phyloP scores from a whole-genome alignment of 257 asterid species.

The Solanum bulbocastanum region DNA sequence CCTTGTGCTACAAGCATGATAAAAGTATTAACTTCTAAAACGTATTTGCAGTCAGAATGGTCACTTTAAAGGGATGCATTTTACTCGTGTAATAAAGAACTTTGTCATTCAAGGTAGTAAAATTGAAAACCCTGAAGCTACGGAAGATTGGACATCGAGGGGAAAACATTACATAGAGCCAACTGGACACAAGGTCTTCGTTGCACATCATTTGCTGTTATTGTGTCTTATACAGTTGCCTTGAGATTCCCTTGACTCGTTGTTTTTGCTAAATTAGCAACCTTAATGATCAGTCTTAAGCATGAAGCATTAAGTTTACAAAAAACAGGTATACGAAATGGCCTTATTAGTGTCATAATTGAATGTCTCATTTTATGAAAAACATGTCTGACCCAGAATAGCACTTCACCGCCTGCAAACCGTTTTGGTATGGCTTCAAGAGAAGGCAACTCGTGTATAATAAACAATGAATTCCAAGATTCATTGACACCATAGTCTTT shows the following conservation, averaged over 20 bases:
- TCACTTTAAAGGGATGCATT: slow-evolving; percentile 71
- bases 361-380: too few species aligned
- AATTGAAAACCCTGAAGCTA: slow-evolving; percentile 46
- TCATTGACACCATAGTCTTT: neutral
- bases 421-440: too few species aligned
- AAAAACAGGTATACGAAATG: too few species aligned
- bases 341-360: too few species aligned
- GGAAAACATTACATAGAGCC: slow-evolving; percentile 85
- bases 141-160: slow-evolving; percentile 81
- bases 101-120: slow-evolving; percentile 85
- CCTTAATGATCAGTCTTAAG: slow-evolving; percentile 30
- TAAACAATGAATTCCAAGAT: neutral
- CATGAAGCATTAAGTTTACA: slow-evolving; percentile 99
- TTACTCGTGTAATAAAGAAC: slow-evolving; percentile 77
- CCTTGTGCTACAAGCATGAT: neutral
- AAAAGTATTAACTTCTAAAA: neutral
- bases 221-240: neutral
- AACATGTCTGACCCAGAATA: too few species aligned
- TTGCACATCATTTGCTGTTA: slow-evolving; percentile 4
- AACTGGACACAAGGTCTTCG: slow-evolving; percentile 72
- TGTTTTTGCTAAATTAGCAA: neutral
- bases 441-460: too few species aligned
- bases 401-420: too few species aligned
- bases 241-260: neutral
- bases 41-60: slow-evolving; percentile 55